Percentiles rank a stretch among this genome's conserved stretches.
These are phyloP conservation scores for Cyberlindnera meyerae DNA, from an alignment of 805 yeast species.

Conservation along the genomic window DNA sequence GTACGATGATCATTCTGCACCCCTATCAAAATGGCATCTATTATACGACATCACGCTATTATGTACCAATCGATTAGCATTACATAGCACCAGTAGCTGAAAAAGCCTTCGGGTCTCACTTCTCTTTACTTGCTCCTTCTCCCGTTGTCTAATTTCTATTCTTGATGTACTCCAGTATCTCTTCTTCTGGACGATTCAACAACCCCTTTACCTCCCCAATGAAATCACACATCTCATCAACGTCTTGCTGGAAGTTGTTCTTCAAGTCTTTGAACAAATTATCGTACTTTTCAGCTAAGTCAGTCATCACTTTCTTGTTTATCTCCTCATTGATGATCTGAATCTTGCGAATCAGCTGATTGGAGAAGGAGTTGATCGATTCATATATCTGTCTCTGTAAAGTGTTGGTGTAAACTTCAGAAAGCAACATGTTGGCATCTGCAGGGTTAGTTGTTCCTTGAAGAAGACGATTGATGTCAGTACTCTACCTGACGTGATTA, in stretches of 20 bases:
- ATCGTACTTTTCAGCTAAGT: conserved; percentile 33
- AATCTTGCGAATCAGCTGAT: conserved; percentile 31
- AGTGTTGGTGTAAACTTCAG: conserved; percentile 31
- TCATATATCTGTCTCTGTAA: conserved; percentile 33
- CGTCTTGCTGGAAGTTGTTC: conserved; percentile 31
- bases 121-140: no score
- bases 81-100: no score
- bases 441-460: neutral
- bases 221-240: conserved; percentile 32
- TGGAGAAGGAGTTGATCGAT: conserved; percentile 31
- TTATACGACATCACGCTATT: no score
- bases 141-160: conserved; percentile 16
- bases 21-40: no score
- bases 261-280: conserved; percentile 29
- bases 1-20: no score
- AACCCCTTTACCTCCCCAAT: conserved; percentile 32
- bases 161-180: conserved; percentile 27
- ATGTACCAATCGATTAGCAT: no score
- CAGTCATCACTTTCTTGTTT: conserved; percentile 30
- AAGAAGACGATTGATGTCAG: no score
- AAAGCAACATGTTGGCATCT: conserved; percentile 12
- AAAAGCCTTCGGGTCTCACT: no score
- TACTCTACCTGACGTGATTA: no score
- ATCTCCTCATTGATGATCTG: conserved; percentile 33
- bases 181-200: conserved; percentile 32